These are phyloP conservation scores for Fraxinus floribunda DNA, from an alignment of 305 asterid genomes.

Conservation along the genomic window DNA sequence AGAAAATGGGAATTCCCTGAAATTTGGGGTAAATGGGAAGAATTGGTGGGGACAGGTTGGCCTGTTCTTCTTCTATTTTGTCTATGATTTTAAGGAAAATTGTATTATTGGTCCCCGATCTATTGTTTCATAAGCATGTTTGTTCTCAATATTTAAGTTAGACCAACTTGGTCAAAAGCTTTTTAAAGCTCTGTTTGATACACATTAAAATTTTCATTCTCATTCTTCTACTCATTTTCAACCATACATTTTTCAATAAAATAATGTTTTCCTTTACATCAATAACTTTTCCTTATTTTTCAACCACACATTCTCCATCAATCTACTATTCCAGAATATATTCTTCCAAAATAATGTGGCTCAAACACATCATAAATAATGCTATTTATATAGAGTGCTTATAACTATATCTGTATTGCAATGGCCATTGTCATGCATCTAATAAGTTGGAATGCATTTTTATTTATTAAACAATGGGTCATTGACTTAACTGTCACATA, in stretches of 20 bases:
- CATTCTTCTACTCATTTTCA: too few relatives aligned
- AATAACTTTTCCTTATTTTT: too few relatives aligned
- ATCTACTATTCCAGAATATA: too few relatives aligned
- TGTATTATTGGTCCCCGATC: not conserved
- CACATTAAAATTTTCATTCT: too few relatives aligned
- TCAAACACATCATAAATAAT: too few relatives aligned
- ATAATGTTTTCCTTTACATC: too few relatives aligned
- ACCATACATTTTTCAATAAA: too few relatives aligned
- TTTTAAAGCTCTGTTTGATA: not conserved
- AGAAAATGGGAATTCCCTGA: not conserved
- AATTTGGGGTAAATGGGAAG: not conserved
- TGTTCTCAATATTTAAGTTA: not conserved
- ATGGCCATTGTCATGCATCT: not conserved
- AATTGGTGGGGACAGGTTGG: too few relatives aligned
- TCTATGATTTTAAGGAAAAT: not conserved
- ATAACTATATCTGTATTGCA: not conserved
- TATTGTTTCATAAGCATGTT: not conserved
- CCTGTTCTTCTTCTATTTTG: too few relatives aligned
- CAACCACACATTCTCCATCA: too few relatives aligned
- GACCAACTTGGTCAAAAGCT: not conserved
- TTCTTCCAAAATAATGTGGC: too few relatives aligned
- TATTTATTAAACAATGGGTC: not conserved
- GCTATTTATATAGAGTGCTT: not conserved
- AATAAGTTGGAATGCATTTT: not conserved
- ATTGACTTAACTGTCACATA: not conserved